Conservation (phyloP, 345 rosid species). For the Lepidium africanum region DNA sequence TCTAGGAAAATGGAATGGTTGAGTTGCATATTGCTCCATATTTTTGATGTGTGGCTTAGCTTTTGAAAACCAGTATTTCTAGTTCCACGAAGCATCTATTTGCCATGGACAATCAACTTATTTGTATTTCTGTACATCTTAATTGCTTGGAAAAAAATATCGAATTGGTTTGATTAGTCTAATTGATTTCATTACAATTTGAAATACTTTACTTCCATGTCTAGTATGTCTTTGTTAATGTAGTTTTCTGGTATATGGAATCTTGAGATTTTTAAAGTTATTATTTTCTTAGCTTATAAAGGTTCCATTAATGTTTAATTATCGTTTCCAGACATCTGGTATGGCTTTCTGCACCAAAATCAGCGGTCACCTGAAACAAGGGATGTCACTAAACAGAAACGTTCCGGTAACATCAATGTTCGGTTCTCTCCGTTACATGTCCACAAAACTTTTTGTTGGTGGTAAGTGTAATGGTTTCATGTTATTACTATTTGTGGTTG, state of each 20-base stretch:
- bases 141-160: neutral
- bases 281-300: neutral
- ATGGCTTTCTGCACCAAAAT: conserved; percentile 65
- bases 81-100: neutral
- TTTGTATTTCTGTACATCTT: neutral
- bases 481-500: neutral
- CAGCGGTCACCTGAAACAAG: conserved; percentile 42
- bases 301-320: neutral
- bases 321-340: neutral
- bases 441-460: conserved; percentile 71
- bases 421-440: conserved; percentile 39
- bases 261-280: neutral
- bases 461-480: conserved; percentile 34
- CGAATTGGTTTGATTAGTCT: neutral
- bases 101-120: neutral
- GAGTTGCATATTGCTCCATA: neutral
- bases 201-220: neutral
- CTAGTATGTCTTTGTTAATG: neutral
- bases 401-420: conserved; percentile 42
- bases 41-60: neutral
- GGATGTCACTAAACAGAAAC: conserved; percentile 23
- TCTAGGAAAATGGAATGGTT: neutral
- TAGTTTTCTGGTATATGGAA: neutral
- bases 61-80: neutral
- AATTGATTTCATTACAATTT: neutral